Evolutionary conservation across 1,139 yeast species (phyloP), one percentile per base, ranked within the genome.

Genomic region (Zhuliangozyma blackwelliae): DNA sequence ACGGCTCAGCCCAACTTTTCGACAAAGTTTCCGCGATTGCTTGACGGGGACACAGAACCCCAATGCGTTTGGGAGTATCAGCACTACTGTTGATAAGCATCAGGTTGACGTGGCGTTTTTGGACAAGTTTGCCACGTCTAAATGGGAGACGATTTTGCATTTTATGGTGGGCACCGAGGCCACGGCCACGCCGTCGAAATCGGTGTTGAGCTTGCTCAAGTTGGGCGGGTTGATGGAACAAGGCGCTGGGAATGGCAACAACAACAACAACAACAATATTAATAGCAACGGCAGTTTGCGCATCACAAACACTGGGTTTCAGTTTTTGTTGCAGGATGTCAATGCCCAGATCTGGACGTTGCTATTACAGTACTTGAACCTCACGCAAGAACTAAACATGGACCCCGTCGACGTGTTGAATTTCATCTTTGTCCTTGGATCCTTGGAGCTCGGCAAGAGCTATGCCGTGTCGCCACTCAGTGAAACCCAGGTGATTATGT

Each of bases 281-380:
- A n/a, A n/a, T n/a, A 7, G 7, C 22, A 21, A 9, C 5, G 46
- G 54, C 23, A 71, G 68, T 33, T 65, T 89, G 58, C 70, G 75
- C 38, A 94, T 92, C 52, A 90, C 98, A 3, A 87, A 88, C 48
- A 76, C 79, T 29, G 99, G 99, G 13, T 92, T 92, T 57, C 98
- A 92, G 63, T 92, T 92, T 54, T 63, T 92, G 42, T 65, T 92
- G 33, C 98, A 92, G 57, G 97, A 90, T 52, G 85, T 85, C 23
- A 89, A 88, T 57, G 87, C 96, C 1, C 99, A 92, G 60, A 83
- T 92, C 11, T 92, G 99, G 99, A 83, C 96, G 0, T 65, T 92
- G 29, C 62, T 92, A 30, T 65, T 92, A 35, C 97, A 92, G 57
- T 94, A 94, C 55, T 66, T 94, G 44, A 84, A 84, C 54, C 75